These are phyloP conservation scores for Colletotrichum truncatum DNA, from an alignment of 2,329 filamentous ascomycete genomes.

Conservation along the genomic window DNA sequence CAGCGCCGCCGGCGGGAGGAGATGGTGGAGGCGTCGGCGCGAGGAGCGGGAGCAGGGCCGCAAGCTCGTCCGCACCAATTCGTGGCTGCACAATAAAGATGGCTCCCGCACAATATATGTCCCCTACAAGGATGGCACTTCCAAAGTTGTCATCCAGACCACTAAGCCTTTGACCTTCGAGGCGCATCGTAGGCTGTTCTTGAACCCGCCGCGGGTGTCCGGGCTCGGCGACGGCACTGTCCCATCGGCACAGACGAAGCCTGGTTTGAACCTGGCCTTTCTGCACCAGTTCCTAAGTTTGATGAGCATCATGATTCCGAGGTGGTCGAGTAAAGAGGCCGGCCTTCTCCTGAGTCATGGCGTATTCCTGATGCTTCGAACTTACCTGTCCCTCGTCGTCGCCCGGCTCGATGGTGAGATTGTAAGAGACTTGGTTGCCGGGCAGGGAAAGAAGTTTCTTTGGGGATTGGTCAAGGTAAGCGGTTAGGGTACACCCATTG, in stretches of 20 bases:
- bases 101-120: constrained; percentile 95
- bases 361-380: constrained; percentile 88
- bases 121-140: constrained; percentile 86
- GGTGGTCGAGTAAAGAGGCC: constrained; percentile 96
- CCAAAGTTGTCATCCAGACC: constrained; percentile 89
- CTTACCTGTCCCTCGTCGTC: constrained; percentile 92
- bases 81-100: constrained; percentile 92
- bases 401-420: constrained; percentile 95
- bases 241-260: constrained; percentile 89
- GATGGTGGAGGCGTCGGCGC: constrained; percentile 77
- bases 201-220: constrained; percentile 88
- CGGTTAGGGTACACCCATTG: neutral
- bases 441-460: constrained; percentile 87
- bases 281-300: constrained; percentile 96
- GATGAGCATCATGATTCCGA: constrained; percentile 96
- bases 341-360: constrained; percentile 89
- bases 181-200: constrained; percentile 90
- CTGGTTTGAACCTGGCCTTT: constrained; percentile 94
- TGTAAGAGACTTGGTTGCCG: constrained; percentile 94
- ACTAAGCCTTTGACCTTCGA: constrained; percentile 96
- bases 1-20: constrained; percentile 79
- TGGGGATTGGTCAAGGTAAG: constrained; percentile 83
- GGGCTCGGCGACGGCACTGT: constrained; percentile 79
- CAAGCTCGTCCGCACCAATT: constrained; percentile 88
- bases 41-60: constrained; percentile 85